phyloP scores from a whole-genome alignment of 1,284 basidiomycete genomes.

The Leccinum angustisporum region DNA sequence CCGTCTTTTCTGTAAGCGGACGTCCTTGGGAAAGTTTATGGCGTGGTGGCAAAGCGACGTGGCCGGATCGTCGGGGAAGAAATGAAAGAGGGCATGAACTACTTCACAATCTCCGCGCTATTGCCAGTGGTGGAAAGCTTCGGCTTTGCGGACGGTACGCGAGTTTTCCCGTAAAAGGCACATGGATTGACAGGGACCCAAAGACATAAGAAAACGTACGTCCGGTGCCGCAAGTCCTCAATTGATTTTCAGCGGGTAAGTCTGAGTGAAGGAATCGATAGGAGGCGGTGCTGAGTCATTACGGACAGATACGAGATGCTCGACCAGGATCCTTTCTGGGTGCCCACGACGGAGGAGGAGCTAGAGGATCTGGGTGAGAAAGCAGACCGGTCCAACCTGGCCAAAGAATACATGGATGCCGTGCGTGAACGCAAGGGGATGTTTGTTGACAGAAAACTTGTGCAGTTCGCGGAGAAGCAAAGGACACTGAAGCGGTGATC shows the following conservation, averaged over 20 bases:
- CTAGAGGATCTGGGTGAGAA: slow-evolving; percentile 97
- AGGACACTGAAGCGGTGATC: slow-evolving; percentile 84
- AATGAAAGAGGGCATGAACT: slow-evolving; percentile 97
- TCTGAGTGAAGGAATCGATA: slow-evolving; percentile 1
- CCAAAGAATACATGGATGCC: slow-evolving; percentile 90
- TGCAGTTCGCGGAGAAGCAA: slow-evolving; percentile 95
- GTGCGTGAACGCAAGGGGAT: slow-evolving; percentile 94
- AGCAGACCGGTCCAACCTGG: slow-evolving; percentile 91
- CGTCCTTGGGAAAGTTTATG: slow-evolving; percentile 97
- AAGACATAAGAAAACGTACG: slow-evolving; percentile 92
- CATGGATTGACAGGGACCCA: slow-evolving; percentile 10
- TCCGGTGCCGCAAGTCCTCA: slow-evolving; percentile 97
- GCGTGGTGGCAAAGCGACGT: slow-evolving; percentile 86
- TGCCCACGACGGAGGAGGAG: slow-evolving; percentile 97
- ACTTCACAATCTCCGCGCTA: slow-evolving; percentile 89
- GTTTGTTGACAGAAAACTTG: slow-evolving; percentile 91
- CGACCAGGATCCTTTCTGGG: slow-evolving; percentile 97
- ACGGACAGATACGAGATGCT: slow-evolving; percentile 75
- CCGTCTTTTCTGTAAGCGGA: slow-evolving; percentile 61
- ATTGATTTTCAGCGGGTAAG: slow-evolving; percentile 91
- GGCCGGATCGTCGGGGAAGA: slow-evolving; percentile 95
- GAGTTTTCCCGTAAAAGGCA: slow-evolving; percentile 1
- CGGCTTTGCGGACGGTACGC: slow-evolving; percentile 90
- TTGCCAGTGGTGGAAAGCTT: slow-evolving; percentile 98
- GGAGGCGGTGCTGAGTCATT: slow-evolving; percentile 18